A percentile compares a stretch with the other conserved stretches of the same genome.
These are phyloP conservation scores for Hypholoma fasciculare DNA, from an alignment of 768 basidiomycete species.

Conservation along the genomic window DNA sequence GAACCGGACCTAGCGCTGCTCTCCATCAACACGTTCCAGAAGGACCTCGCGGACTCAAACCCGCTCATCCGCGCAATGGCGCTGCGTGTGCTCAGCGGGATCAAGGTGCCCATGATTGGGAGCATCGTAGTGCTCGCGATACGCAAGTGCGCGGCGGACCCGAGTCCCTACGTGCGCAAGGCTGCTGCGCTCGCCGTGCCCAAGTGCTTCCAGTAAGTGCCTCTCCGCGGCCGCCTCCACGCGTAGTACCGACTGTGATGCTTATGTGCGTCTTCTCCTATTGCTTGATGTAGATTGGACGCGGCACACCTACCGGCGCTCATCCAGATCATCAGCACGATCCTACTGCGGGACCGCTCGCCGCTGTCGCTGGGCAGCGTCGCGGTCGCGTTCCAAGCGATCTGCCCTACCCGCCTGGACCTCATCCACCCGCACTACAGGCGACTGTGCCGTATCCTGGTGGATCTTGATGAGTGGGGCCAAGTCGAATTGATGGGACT, in stretches of 20 bases:
- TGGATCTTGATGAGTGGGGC: slow-evolving; percentile 97
- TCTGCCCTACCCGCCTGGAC: slow-evolving; percentile 88
- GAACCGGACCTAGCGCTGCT: slow-evolving; percentile 95
- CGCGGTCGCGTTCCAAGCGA: slow-evolving; percentile 78
- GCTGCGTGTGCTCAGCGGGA: slow-evolving; percentile 87
- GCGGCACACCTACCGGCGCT: slow-evolving; percentile 69
- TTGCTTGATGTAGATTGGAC: slow-evolving; percentile 59
- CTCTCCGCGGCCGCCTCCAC: neutral
- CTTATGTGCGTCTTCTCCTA: neutral
- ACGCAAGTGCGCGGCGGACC: slow-evolving; percentile 88
- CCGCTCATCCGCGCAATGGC: slow-evolving; percentile 98
- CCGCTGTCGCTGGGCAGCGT: slow-evolving; percentile 89
- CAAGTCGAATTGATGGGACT: slow-evolving; percentile 81
- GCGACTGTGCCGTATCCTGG: slow-evolving; percentile 76
- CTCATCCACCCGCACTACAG: slow-evolving; percentile 89
- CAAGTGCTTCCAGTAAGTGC: slow-evolving; percentile 68
- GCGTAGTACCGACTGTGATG: no score
- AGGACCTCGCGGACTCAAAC: slow-evolving; percentile 88
- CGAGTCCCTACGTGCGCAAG: slow-evolving; percentile 94
- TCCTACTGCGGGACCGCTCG: slow-evolving; percentile 69
- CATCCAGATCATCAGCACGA: slow-evolving; percentile 59
- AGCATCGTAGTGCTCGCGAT: slow-evolving; percentile 85
- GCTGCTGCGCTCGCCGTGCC: slow-evolving; percentile 88
- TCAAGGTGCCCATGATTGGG: slow-evolving; percentile 87
- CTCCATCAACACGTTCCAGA: slow-evolving; percentile 98